Conservation (phyloP, 768 basidiomycete species). For the Fomitopsis serialis region DNA sequence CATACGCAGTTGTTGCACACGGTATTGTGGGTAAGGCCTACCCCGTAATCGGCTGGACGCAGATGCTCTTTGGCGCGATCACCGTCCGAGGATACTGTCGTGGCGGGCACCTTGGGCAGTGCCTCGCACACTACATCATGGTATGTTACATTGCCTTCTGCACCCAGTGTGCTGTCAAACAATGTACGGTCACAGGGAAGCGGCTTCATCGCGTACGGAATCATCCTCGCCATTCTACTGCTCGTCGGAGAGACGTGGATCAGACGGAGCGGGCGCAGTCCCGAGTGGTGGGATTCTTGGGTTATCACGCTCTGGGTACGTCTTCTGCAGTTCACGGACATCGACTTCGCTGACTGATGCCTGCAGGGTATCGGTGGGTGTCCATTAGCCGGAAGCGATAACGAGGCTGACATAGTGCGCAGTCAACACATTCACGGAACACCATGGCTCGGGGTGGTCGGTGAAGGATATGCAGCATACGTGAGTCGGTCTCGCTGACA, state of each 20-base stretch:
- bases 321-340: conserved; percentile 5
- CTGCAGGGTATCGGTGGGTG: conserved; percentile 52
- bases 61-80: conserved; percentile 83
- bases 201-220: conserved; percentile 84
- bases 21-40: conserved; percentile 80
- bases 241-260: conserved; percentile 78
- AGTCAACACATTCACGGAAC: conserved; percentile 94
- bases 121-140: conserved; percentile 86
- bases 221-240: conserved; percentile 74
- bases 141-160: conserved; percentile 20
- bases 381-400: neutral
- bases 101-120: conserved; percentile 75
- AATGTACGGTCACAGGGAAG: conserved; percentile 44
- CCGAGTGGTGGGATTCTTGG: conserved; percentile 87
- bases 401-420: neutral
- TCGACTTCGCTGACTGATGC: neutral
- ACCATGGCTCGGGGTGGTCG: conserved; percentile 76
- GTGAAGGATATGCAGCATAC: conserved; percentile 96
- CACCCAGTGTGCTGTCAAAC: neutral
- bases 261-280: conserved; percentile 60
- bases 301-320: conserved; percentile 50
- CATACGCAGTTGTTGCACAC: conserved; percentile 65
- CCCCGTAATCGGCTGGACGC: conserved; percentile 83
- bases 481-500: too few relatives aligned
- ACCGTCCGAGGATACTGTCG: conserved; percentile 74